These are phyloP conservation scores for Suillus discolor DNA, from an alignment of 768 basidiomycete species.

Conservation along the genomic window DNA sequence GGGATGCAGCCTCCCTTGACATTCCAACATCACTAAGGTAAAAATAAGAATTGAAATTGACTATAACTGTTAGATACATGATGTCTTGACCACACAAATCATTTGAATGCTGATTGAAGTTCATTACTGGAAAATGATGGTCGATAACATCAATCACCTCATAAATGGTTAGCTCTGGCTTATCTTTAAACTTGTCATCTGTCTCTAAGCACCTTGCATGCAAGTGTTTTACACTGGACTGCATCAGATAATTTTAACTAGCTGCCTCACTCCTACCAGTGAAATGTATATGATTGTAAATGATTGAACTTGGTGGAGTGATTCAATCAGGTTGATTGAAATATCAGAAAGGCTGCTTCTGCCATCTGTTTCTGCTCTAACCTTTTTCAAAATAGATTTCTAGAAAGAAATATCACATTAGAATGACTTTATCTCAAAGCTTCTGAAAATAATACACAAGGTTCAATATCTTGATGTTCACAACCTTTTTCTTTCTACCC, in stretches of 20 bases:
- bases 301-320: too few species aligned
- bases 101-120: not conserved
- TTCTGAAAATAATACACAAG: not conserved
- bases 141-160: not conserved
- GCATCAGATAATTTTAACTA: not conserved
- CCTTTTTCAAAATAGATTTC: not conserved
- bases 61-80: not conserved
- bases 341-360: too few species aligned
- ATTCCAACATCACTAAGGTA: constrained; percentile 17
- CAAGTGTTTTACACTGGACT: not conserved
- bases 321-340: too few species aligned
- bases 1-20: not conserved
- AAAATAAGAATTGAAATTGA: constrained; percentile 21
- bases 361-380: too few species aligned
- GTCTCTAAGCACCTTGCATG: not conserved
- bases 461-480: not conserved
- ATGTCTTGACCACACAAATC: not conserved
- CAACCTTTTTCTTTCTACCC: not conserved
- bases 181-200: not conserved
- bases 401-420: not conserved
- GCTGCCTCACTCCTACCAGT: not conserved
- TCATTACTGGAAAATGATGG: not conserved
- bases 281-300: too few species aligned
- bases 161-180: not conserved
- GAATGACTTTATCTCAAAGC: too few species aligned